A percentile compares a stretch with the other conserved stretches of the same genome.
Conservation (phyloP, 495 filamentous ascomycete species). For the Pseudotulostoma volvatum region DNA sequence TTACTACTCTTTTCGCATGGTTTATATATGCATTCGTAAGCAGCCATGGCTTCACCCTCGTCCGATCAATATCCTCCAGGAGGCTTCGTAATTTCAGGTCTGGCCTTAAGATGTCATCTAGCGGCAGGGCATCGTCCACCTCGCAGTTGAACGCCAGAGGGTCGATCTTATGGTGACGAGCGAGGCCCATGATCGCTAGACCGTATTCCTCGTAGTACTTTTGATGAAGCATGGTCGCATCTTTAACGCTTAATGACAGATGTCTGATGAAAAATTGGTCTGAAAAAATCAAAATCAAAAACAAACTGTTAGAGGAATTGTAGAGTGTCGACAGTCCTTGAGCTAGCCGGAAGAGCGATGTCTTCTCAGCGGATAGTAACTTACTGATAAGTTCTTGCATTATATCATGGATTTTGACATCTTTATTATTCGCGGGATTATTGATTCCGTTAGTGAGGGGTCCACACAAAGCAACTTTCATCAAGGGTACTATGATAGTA, state of each 20-base stretch:
- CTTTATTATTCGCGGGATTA: conserved; percentile 20
- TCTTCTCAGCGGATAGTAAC: conserved; percentile 2
- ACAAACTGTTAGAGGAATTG: conserved; percentile 1
- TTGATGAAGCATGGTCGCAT: conserved; percentile 66
- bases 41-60: conserved; percentile 77
- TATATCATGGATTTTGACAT: conserved; percentile 51
- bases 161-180: conserved; percentile 88
- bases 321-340: background rate
- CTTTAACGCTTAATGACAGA: conserved; percentile 51
- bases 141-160: conserved; percentile 84
- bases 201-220: conserved; percentile 94
- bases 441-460: too few species aligned
- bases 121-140: conserved; percentile 88
- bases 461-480: too few species aligned
- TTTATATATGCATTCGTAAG: conserved; percentile 92
- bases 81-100: conserved; percentile 58
- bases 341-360: background rate
- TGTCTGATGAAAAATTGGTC: conserved; percentile 72
- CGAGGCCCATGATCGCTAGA: conserved; percentile 87
- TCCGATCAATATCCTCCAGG: conserved; percentile 59
- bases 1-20: conserved; percentile 70
- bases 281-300: conserved; percentile 4
- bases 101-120: conserved; percentile 66
- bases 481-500: too few species aligned
- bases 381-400: conserved; percentile 53